Conservation (phyloP, 2,329 filamentous ascomycete genomes). For the Fusarium cicatricum region DNA sequence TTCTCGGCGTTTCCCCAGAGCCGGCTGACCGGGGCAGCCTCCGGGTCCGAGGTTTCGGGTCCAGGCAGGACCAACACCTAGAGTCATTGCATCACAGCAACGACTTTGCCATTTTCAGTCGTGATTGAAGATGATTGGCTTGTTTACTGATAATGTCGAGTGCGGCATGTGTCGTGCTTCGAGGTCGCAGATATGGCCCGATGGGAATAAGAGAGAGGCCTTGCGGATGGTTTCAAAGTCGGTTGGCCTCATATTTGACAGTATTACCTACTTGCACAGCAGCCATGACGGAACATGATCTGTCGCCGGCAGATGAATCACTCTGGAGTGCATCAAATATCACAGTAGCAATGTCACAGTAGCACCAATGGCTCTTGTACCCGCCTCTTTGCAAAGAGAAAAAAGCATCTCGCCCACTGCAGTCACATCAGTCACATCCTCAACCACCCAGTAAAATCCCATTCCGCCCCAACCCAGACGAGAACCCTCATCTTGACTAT, state of each 20-base stretch:
- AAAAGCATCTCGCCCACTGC: too few relatives aligned
- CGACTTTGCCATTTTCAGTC: not conserved
- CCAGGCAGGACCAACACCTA: not conserved
- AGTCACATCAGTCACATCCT: constrained; percentile 32
- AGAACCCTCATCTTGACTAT: constrained; percentile 22
- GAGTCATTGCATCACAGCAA: not conserved
- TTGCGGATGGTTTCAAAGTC: not conserved
- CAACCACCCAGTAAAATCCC: constrained; percentile 3
- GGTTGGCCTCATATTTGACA: not conserved
- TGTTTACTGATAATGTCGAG: too few relatives aligned
- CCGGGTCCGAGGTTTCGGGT: constrained; percentile 5
- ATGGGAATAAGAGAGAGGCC: not conserved
- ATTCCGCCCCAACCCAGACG: not conserved
- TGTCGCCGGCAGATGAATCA: not conserved
- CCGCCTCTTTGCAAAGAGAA: not conserved
- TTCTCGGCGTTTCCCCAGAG: too few relatives aligned
- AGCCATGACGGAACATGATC: constrained; percentile 1
- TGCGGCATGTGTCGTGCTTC: not conserved
- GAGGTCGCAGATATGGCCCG: not conserved
- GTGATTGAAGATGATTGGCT: not conserved
- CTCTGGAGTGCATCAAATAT: not conserved
- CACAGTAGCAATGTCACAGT: not conserved
- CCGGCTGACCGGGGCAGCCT: not conserved
- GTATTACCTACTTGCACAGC: not conserved
- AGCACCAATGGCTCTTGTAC: constrained; percentile 2